Evolutionary conservation across 2,329 filamentous ascomycete species (phyloP), one percentile per base, ranked within the genome.

Genomic region (Colletotrichum tofieldiae): DNA sequence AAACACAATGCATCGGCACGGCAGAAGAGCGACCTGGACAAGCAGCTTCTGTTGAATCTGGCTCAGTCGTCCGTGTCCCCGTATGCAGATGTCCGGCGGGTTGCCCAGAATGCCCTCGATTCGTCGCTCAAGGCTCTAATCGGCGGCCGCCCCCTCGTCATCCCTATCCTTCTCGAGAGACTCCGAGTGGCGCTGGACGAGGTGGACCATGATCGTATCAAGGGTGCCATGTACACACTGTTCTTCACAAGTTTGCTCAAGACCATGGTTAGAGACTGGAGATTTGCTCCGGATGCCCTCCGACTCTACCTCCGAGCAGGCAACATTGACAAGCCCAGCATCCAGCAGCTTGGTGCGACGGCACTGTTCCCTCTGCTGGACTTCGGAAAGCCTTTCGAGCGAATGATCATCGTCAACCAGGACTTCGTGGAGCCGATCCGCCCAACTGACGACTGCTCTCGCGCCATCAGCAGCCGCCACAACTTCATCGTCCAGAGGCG

Each of bases 81-180:
- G 5, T 99, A 99, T 80, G 96, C 96, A 0, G 96, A 99, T 79
- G 96, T 98, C 63, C 93, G 97, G n/a, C 90, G 95, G 41, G 95
- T 95, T 65, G 96, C 96, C 3, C 96, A 99, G 81, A 93, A 92
- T 73, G 94, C 96, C 0, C 93, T 94, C 68, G 97, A 99, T 81
- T 97, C 96, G 0, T 96, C 96, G 0, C 89, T 98, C 41, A 98
- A 98, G 84, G 93, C 93, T 37, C 88, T 99, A 16, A 93, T 97
- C 75, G 96, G 95, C 1, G 94, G 95, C 29, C 92, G 95, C 67
- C 92, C 95, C 1, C 86, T 98, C 6, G 93, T 99, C 52, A 97
- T 99, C 20, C 95, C 96, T 0, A 91, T 93, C n/a, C 88, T 99
- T 37, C 86, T 99, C 16, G 88, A 93, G 55, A 91, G 92, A 3